These are phyloP conservation scores for Vaccinium darrowii DNA, from an alignment of 148 eudicot genomes.

Conservation along the genomic window DNA sequence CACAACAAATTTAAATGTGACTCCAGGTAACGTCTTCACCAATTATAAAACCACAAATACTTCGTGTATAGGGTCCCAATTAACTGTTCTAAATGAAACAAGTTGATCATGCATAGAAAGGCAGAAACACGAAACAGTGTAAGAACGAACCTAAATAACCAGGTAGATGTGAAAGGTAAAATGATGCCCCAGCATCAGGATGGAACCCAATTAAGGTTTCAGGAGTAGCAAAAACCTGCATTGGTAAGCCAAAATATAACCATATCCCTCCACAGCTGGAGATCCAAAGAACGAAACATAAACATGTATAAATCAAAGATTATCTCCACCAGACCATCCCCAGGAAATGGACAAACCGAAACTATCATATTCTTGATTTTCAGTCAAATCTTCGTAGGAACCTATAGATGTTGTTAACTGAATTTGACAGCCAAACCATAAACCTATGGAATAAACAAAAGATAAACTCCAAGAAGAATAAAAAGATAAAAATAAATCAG, in stretches of 20 bases:
- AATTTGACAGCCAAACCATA: constrained; percentile 9
- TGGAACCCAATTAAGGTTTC: constrained; percentile 90
- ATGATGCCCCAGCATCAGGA: constrained; percentile 94
- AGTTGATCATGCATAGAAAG: neutral
- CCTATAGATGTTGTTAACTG: neutral
- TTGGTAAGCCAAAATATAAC: constrained; percentile 2
- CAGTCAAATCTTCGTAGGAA: constrained; percentile 3
- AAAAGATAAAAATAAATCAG: neutral
- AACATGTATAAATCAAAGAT: neutral
- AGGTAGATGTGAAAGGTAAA: constrained; percentile 87
- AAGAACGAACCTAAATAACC: constrained; percentile 60
- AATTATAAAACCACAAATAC: neutral
- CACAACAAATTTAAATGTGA: neutral
- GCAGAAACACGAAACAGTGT: neutral
- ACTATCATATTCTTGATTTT: neutral
- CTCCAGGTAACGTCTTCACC: neutral
- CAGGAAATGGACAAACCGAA: constrained; percentile 1
- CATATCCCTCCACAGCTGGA: neutral
- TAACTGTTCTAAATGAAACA: neutral
- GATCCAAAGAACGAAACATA: neutral
- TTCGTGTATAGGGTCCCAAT: neutral
- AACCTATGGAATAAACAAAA: neutral
- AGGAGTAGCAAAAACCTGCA: constrained; percentile 89
- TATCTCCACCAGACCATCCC: neutral
- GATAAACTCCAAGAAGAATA: neutral